Base-by-base conservation (phyloP, 306 rosid species). In the Prunus dulcis region DNA sequence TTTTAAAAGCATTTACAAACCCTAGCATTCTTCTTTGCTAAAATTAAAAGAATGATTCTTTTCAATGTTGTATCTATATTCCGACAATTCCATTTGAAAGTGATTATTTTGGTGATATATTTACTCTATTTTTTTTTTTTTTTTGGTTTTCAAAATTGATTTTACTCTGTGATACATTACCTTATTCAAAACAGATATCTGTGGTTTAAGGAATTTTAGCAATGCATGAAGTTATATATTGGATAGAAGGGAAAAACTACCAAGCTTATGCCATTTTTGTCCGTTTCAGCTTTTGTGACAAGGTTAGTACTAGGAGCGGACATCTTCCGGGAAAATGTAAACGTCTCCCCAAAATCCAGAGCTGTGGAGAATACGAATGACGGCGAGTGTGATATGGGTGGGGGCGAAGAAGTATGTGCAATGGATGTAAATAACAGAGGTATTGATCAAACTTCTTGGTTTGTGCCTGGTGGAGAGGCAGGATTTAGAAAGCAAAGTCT, bases 241-340 rank as follows among this genome's bases (percentile, higher is more conserved):
- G 9, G 32, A 1, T 49, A 1, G 0, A 46, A 6, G n/a, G 12
- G 55, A 53, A 56, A 9, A 43, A 41, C 27, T 13, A 19, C 64
- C 14, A 49, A 32, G 58, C 20, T 47, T 15, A 58, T 63, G 46
- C 15, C 4, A 12, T 73, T 46, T 58, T 68, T 22, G 11, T 28
- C 18, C 27, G 50, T 69, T 79, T 17, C 81, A 88, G 91, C 91
- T 34, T 84, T 85, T 50, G 89, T 81, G 76, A 58, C 83, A 47
- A 83, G 80, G 64, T 73, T 88, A 53, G 64, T 81, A 22, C 47
- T 76, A 41, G 67, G 81, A 73, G 87, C 77, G 68, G 87, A 83
- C 32, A 60, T 62, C 22, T 61, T 76, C 49, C 67, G 71, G 58
- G 85, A 64, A 62, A 83, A 75, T 81, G 81, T 81, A 9, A 86